phyloP scores from a whole-genome alignment of 495 filamentous ascomycete genomes.

The Penicillium silybi region DNA sequence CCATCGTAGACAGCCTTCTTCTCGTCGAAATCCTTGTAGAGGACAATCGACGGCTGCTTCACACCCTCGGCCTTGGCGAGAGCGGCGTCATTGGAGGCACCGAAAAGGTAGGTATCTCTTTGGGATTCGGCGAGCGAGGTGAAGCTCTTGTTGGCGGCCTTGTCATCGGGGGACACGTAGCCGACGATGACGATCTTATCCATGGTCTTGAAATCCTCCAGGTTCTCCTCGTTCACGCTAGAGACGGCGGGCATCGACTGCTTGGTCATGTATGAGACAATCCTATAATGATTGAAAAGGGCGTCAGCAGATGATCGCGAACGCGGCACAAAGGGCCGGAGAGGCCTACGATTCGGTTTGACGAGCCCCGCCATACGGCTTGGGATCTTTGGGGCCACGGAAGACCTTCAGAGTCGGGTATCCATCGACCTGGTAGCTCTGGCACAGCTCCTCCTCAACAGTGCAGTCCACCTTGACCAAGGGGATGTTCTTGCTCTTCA shows the following conservation, averaged over 20 bases:
- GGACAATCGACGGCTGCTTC: constrained; percentile 77
- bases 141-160: constrained; percentile 78
- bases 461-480: constrained; percentile 97
- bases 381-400: constrained; percentile 84
- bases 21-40: constrained; percentile 98
- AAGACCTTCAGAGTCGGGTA: constrained; percentile 99
- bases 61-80: constrained; percentile 89
- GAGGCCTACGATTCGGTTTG: constrained; percentile 80
- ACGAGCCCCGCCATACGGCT: constrained; percentile 81
- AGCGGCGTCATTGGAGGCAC: constrained; percentile 71
- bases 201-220: constrained; percentile 94
- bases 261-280: constrained; percentile 99
- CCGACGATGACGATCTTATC: constrained; percentile 95
- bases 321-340: neutral
- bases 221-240: constrained; percentile 66
- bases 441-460: constrained; percentile 86
- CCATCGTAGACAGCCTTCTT: constrained; percentile 82
- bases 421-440: constrained; percentile 84
- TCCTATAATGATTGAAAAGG: constrained; percentile 44
- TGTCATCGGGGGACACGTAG: constrained; percentile 81
- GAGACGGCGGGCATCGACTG: constrained; percentile 94
- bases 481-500: constrained; percentile 93
- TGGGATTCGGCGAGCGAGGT: constrained; percentile 73
- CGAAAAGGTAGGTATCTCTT: constrained; percentile 90
- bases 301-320: constrained; percentile 19